Percentiles rank a stretch among this genome's conserved stretches.
phyloP scores from a whole-genome alignment of 305 asterid genomes.

The Stenogyne calaminthoides region DNA sequence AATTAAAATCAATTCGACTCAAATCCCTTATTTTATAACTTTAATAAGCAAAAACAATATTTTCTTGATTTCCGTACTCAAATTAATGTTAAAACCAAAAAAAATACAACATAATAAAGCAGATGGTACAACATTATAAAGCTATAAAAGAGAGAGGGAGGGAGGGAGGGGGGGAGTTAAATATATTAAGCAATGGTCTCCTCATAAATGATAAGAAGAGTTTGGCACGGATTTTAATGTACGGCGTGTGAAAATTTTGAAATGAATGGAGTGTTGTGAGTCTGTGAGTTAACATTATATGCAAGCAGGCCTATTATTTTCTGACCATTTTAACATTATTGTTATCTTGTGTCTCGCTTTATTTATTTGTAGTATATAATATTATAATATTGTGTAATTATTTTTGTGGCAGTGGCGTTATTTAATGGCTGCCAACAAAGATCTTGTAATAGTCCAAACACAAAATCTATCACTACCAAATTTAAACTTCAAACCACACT shows the following conservation, averaged over 20 bases:
- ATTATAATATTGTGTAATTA: slow-evolving; percentile 10
- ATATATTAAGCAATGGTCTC: slow-evolving; percentile 26
- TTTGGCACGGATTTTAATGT: slow-evolving; percentile 41
- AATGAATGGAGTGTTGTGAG: slow-evolving; percentile 35
- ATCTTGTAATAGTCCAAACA: slow-evolving; percentile 48
- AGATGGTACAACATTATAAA: no score
- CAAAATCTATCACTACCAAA: slow-evolving; percentile 35
- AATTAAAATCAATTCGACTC: no score
- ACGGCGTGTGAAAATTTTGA: slow-evolving; percentile 24
- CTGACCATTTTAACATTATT: slow-evolving; percentile 28
- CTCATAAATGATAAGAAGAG: slow-evolving; percentile 41
- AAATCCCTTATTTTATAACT: no score
- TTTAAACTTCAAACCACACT: neutral
- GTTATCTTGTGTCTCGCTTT: neutral
- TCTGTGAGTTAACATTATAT: slow-evolving; percentile 46
- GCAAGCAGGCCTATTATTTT: slow-evolving; percentile 32
- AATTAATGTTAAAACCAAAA: no score
- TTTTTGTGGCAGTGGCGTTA: slow-evolving; percentile 25
- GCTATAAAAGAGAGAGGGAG: no score
- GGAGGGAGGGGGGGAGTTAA: slow-evolving; percentile 3
- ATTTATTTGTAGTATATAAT: no score
- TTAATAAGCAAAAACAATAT: no score
- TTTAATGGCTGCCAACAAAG: slow-evolving; percentile 48
- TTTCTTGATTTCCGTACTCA: no score
- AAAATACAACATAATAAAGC: no score